Percentiles rank a stretch among this genome's conserved stretches.
Conservation (phyloP, 2,329 filamentous ascomycete genomes). For the Herpotrichia juniperi region DNA sequence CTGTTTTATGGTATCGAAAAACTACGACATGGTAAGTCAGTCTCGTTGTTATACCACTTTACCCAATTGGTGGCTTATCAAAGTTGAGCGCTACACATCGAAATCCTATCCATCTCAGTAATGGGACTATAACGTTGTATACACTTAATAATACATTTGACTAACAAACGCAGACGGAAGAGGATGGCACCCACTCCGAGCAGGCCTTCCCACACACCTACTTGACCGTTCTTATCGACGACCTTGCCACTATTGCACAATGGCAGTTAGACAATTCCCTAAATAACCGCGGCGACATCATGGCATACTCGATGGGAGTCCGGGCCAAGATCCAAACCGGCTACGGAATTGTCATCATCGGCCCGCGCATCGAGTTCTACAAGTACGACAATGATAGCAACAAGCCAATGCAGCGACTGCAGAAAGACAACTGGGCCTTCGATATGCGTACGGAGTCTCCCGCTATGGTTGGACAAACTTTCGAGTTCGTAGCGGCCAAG, state of each 20-base stretch:
- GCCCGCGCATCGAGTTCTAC: slow-evolving; percentile 32
- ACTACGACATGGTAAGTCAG: slow-evolving; percentile 2
- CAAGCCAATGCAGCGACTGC: not conserved
- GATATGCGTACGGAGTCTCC: slow-evolving; percentile 3
- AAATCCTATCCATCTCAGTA: too few species aligned
- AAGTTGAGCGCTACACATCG: too few species aligned
- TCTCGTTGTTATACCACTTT: too few species aligned
- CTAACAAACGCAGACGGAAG: too few species aligned
- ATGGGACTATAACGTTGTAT: too few species aligned
- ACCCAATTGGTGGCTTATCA: too few species aligned
- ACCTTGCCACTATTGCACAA: slow-evolving; percentile 16
- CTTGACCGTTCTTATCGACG: slow-evolving; percentile 31
- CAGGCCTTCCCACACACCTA: slow-evolving; percentile 21
- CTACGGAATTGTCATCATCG: slow-evolving; percentile 30
- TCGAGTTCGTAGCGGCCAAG: slow-evolving; percentile 5
- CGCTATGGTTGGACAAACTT: slow-evolving; percentile 6
- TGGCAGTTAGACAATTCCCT: slow-evolving; percentile 12
- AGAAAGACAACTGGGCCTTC: slow-evolving; percentile 2
- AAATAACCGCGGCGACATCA: slow-evolving; percentile 24
- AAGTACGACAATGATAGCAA: slow-evolving; percentile 16
- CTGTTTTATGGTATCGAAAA: slow-evolving; percentile 24
- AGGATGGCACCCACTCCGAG: not conserved
- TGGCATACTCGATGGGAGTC: slow-evolving; percentile 23
- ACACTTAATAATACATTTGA: too few species aligned
- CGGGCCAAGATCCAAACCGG: slow-evolving; percentile 19